Evolutionary conservation across 768 basidiomycete species (phyloP), one percentile per base, ranked within the genome.

Genomic region (Mycena maculata): DNA sequence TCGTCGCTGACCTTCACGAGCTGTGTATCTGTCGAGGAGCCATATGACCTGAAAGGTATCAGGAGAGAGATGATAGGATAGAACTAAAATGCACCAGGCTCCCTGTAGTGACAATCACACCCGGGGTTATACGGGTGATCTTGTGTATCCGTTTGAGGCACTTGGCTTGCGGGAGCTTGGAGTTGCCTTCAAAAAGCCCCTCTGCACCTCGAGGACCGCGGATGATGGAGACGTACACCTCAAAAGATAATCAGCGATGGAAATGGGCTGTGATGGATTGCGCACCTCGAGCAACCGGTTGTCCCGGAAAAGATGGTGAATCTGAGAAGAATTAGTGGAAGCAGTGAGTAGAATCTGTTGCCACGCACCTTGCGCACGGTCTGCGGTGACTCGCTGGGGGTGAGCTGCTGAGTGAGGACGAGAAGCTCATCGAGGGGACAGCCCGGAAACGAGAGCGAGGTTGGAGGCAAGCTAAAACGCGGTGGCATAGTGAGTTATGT

Each of bases 11-110:
- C n/a, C 27, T 36, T 7, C 2, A 39, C 22, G 33, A 55, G 25
- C 25, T 38, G 53, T 7, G 38, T 55, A 27, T 55, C 53, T 6
- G 53, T 33, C 31, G 53, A 55, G 15, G 7, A 55, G 31, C 31
- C 36, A 55, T 18, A 55, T 55, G 10, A 33, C 53, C 53, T 55
- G 18, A 20, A 41, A 30, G 28, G 15, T 9, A 15, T 47, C 45
- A 47, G 16, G 18, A 15, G 18, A 4, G 11, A 74, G 41, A 76
- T 77, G 33, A 78, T 60, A 79, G 80, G 48, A 59, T 74, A 79
- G 50, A 28, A 49, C 33, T 4, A 36, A 3, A 22, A 41, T 38
- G 12, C 54, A 55, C 54, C 54, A 41, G 27, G 27, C 39, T 31
- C 8, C 38, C 16, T 1, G 54, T 9, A 20, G 11, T 41, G 16